Evolutionary conservation across 768 basidiomycete species (phyloP).

Genomic region (Porphyrellus cyaneotinctus): DNA sequence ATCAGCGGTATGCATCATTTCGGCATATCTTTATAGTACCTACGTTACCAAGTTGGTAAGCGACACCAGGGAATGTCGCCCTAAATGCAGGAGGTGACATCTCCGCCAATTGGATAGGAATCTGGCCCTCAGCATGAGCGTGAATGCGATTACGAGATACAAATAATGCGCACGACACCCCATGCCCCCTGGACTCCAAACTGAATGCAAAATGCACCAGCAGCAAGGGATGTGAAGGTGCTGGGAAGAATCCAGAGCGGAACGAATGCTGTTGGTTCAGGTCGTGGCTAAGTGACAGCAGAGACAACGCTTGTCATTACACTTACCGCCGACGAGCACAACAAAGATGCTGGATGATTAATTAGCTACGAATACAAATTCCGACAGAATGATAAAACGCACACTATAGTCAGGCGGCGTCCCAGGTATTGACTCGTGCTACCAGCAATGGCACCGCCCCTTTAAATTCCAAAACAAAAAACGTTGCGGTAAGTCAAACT

Average conservation of each 20-base stretch:
- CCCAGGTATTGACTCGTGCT: constrained; percentile 72
- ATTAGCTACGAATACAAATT: background rate
- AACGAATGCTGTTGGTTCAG: constrained; percentile 43
- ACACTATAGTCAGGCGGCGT: constrained; percentile 75
- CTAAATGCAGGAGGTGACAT: constrained; percentile 87
- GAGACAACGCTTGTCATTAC: background rate
- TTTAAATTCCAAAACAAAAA: constrained; percentile 12
- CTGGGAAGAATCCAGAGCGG: constrained; percentile 82
- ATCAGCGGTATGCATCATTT: background rate
- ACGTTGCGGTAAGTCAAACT: background rate
- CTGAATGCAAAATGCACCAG: constrained; percentile 85
- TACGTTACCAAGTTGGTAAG: constrained; percentile 78
- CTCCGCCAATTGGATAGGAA: constrained; percentile 79
- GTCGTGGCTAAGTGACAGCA: background rate
- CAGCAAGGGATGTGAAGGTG: constrained; percentile 63
- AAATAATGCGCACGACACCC: constrained; percentile 61
- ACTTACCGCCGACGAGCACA: constrained; percentile 26
- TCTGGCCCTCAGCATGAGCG: constrained; percentile 24
- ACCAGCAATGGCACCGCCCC: constrained; percentile 72
- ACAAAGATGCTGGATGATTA: constrained; percentile 18
- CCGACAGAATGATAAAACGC: background rate
- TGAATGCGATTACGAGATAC: background rate
- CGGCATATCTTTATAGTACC: background rate
- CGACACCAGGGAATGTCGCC: constrained; percentile 81
- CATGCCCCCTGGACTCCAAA: constrained; percentile 89